These are phyloP conservation scores for Ogataea degrootiae DNA, from an alignment of 805 yeast species.

Conservation along the genomic window DNA sequence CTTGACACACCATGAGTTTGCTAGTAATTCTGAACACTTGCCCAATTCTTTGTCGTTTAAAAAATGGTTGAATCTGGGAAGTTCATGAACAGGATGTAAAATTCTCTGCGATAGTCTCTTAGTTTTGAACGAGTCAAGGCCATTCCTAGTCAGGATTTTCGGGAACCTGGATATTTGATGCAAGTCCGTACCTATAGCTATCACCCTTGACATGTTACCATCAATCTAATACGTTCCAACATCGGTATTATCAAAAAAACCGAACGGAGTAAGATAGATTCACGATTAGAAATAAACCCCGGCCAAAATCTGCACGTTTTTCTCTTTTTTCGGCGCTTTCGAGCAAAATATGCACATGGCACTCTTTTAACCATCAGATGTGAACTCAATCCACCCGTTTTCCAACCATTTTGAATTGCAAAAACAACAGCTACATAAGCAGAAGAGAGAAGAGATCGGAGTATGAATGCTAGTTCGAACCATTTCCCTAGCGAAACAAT, in stretches of 20 bases:
- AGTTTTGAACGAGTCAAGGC: constrained; percentile 30
- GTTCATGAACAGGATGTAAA: constrained; percentile 42
- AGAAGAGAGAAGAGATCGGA: too few species aligned
- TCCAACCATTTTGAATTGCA: too few species aligned
- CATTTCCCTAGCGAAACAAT: constrained; percentile 8
- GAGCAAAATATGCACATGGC: too few species aligned
- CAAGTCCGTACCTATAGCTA: constrained; percentile 58
- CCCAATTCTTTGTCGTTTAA: constrained; percentile 15
- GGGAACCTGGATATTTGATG: constrained; percentile 43
- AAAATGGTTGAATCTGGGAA: constrained; percentile 29
- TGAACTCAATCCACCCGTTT: too few species aligned
- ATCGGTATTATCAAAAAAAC: too few species aligned
- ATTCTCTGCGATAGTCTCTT: constrained; percentile 41
- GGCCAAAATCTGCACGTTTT: too few species aligned
- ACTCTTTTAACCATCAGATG: too few species aligned
- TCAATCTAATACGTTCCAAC: too few species aligned
- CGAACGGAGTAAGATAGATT: too few species aligned
- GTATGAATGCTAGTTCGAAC: neutral
- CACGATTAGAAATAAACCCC: too few species aligned
- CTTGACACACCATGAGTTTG: constrained; percentile 68
- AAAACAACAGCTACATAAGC: too few species aligned
- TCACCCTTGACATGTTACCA: constrained; percentile 26
- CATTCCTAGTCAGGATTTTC: constrained; percentile 33
- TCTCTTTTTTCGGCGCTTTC: too few species aligned
- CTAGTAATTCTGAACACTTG: constrained; percentile 34